phyloP scores from a whole-genome alignment of 2,329 filamentous ascomycete species.

The Fusarium caatingaense region DNA sequence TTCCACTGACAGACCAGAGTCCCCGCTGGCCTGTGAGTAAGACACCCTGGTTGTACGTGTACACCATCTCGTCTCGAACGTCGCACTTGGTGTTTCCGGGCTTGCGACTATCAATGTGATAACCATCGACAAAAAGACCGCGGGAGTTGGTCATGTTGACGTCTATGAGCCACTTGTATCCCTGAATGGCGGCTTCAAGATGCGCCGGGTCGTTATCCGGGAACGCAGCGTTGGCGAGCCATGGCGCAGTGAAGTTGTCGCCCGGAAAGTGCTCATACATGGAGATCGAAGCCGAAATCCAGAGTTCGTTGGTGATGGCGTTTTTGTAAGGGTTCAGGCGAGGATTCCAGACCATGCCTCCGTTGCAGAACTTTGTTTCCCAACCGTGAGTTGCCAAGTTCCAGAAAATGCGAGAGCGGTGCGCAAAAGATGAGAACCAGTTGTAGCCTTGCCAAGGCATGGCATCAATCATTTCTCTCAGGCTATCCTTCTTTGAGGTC shows the following conservation, averaged over 20 bases:
- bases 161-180: constrained; percentile 81
- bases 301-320: constrained; percentile 94
- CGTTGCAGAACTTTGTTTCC: constrained; percentile 82
- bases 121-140: constrained; percentile 87
- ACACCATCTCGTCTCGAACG: constrained; percentile 85
- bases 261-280: constrained; percentile 95
- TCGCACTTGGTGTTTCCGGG: constrained; percentile 81
- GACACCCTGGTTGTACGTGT: constrained; percentile 96
- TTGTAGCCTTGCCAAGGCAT: constrained; percentile 79
- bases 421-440: constrained; percentile 81
- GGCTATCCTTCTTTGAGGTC: constrained; percentile 31
- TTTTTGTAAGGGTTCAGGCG: constrained; percentile 89
- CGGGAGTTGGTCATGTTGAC: constrained; percentile 83
- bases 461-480: constrained; percentile 52
- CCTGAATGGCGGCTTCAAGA: constrained; percentile 78
- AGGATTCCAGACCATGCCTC: constrained; percentile 93
- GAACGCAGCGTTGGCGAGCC: constrained; percentile 51
- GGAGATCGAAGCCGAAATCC: constrained; percentile 81
- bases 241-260: constrained; percentile 79
- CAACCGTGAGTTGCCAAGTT: constrained; percentile 82
- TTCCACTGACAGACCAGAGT: constrained; percentile 82
- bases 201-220: constrained; percentile 68
- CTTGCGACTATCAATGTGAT: constrained; percentile 76
- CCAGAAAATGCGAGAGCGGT: constrained; percentile 87
- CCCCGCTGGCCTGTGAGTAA: constrained; percentile 83